Evolutionary conservation across 257 asterid species (phyloP).

Genomic region (Rubia yunnanensis): DNA sequence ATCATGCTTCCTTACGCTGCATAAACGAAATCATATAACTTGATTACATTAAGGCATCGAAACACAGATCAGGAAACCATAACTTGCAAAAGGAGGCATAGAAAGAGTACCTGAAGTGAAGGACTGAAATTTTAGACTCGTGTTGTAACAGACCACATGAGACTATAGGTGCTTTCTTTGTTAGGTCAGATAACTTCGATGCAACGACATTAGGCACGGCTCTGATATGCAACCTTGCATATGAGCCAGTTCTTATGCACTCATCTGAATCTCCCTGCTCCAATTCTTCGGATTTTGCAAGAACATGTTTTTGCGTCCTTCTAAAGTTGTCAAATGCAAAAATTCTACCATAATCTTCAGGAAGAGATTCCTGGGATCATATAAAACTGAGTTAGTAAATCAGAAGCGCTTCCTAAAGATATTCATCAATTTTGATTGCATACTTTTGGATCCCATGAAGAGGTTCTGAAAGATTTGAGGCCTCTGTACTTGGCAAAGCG

Average conservation of each 20-base stretch:
- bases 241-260: slow-evolving; percentile 58
- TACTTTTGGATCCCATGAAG: slow-evolving; percentile 99
- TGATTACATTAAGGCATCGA: slow-evolving; percentile 5
- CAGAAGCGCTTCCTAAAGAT: background rate
- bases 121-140: slow-evolving; percentile 88
- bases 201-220: slow-evolving; percentile 51
- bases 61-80: slow-evolving; percentile 2
- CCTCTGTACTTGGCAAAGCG: slow-evolving; percentile 96
- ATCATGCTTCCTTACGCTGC: slow-evolving; percentile 80
- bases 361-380: slow-evolving; percentile 78
- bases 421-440: slow-evolving; percentile 13
- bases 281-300: slow-evolving; percentile 61
- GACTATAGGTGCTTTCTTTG: slow-evolving; percentile 48
- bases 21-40: slow-evolving; percentile 10
- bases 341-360: slow-evolving; percentile 78
- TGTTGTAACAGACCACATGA: slow-evolving; percentile 85
- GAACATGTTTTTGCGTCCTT: slow-evolving; percentile 76
- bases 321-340: slow-evolving; percentile 80
- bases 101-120: slow-evolving; percentile 71
- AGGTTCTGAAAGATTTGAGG: slow-evolving; percentile 85
- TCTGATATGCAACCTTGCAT: slow-evolving; percentile 57
- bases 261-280: slow-evolving; percentile 47
- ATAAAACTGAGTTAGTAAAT: slow-evolving; percentile 9
- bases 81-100: background rate
- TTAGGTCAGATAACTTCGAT: slow-evolving; percentile 36